These are phyloP conservation scores for Candida orba DNA, from an alignment of 805 yeast species.

Conservation along the genomic window DNA sequence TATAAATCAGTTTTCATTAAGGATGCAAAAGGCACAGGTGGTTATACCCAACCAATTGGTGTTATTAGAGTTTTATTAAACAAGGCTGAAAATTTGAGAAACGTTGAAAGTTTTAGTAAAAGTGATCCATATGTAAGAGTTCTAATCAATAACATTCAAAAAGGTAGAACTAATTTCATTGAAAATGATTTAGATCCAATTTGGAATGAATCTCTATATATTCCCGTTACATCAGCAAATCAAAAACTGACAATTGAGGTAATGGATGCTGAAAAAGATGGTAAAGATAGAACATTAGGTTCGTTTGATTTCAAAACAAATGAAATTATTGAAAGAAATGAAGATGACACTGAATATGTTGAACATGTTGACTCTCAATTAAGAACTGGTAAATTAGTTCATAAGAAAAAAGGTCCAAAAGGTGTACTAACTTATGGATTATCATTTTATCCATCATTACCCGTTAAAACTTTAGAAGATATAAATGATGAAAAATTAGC, in stretches of 20 bases:
- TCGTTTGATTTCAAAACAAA: conserved; percentile 62
- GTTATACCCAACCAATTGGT: conserved; percentile 93
- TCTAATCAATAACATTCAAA: conserved; percentile 66
- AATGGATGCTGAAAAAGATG: conserved; percentile 78
- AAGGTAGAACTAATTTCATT: conserved; percentile 67
- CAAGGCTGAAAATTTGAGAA: conserved; percentile 67
- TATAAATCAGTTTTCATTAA: conserved; percentile 85
- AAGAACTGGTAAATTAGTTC: conserved; percentile 56
- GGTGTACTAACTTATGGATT: conserved; percentile 70
- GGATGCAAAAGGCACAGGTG: conserved; percentile 63
- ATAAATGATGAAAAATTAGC: conserved; percentile 46
- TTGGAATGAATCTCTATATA: conserved; percentile 78
- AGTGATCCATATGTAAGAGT: conserved; percentile 88
- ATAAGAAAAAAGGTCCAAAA: conserved; percentile 66
- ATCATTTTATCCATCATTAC: conserved; percentile 78
- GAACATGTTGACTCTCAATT: conserved; percentile 50
- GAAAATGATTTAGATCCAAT: conserved; percentile 69
- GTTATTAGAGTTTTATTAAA: conserved; percentile 68
- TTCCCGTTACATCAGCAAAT: conserved; percentile 75
- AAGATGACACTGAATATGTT: conserved; percentile 49
- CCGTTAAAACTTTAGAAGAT: conserved; percentile 74
- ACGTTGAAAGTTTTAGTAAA: conserved; percentile 83
- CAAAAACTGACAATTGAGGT: conserved; percentile 81
- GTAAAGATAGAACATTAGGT: conserved; percentile 86
- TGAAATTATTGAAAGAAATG: conserved; percentile 56